Conservation (phyloP, 164 flowering plant species). For the Stephania yunnanensis region DNA sequence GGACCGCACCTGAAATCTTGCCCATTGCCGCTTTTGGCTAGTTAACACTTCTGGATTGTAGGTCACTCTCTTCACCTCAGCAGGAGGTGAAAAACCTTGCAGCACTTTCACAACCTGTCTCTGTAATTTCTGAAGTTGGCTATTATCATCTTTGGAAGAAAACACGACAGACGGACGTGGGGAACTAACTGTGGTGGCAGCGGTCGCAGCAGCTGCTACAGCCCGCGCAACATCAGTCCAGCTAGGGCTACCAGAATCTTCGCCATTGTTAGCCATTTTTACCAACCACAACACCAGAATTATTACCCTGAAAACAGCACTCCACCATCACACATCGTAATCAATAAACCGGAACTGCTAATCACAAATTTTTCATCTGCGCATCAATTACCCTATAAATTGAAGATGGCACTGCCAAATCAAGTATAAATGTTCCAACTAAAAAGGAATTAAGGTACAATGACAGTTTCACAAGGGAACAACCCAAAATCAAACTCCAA, state of each 20-base stretch:
- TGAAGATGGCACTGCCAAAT: not conserved
- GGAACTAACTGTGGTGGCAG: conserved; percentile 56
- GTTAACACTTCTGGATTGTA: conserved; percentile 97
- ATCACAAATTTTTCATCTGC: not conserved
- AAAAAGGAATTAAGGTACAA: not conserved
- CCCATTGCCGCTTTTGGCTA: conserved; percentile 98
- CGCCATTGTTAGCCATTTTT: conserved; percentile 43
- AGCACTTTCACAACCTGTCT: conserved; percentile 55
- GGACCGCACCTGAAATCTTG: conserved; percentile 77
- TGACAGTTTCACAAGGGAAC: not conserved
- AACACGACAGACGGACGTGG: conserved; percentile 83
- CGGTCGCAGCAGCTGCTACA: conserved; percentile 70
- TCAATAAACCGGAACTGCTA: not conserved
- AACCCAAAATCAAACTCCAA: not conserved
- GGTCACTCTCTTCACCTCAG: conserved; percentile 45
- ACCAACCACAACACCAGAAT: conserved; percentile 1
- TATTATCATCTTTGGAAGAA: conserved; percentile 76
- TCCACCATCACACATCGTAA: not conserved
- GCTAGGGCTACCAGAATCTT: conserved; percentile 72
- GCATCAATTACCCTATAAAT: not conserved
- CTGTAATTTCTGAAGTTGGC: conserved; percentile 70
- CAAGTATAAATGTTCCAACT: too few relatives aligned
- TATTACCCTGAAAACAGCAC: not conserved
- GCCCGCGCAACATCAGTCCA: conserved; percentile 88
- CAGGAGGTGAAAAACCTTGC: conserved; percentile 70